Percentiles rank a stretch among this genome's conserved stretches.
These are phyloP conservation scores for Ormosia emarginata DNA, from an alignment of 306 rosid species.

Conservation along the genomic window DNA sequence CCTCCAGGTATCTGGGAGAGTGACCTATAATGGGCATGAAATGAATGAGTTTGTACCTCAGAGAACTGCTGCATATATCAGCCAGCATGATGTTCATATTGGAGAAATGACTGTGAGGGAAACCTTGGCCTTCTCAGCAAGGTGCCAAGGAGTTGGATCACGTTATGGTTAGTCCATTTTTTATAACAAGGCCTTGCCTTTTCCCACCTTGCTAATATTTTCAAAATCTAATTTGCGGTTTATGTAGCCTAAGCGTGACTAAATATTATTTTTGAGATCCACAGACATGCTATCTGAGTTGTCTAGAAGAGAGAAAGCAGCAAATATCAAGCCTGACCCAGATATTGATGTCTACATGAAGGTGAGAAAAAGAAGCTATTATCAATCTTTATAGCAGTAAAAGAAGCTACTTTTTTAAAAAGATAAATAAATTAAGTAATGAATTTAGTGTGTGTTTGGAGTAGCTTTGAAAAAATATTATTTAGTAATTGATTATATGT, in stretches of 20 bases:
- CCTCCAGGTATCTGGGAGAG: slow-evolving; percentile 37
- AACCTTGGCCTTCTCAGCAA: slow-evolving; percentile 53
- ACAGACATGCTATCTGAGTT: slow-evolving; percentile 49
- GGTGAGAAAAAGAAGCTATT: slow-evolving; percentile 11
- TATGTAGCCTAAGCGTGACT: not conserved
- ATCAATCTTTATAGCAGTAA: not conserved
- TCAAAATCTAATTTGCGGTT: not conserved
- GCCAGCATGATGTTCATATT: slow-evolving; percentile 51
- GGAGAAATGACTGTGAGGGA: slow-evolving; percentile 59
- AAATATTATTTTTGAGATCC: not conserved
- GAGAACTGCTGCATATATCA: slow-evolving; percentile 48
- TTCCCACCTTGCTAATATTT: not conserved
- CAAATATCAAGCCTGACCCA: slow-evolving; percentile 58
- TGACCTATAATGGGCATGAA: slow-evolving; percentile 49
- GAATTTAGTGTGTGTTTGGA: too few species aligned
- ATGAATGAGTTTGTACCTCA: slow-evolving; percentile 49
- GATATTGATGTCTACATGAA: slow-evolving; percentile 73
- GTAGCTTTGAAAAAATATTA: too few species aligned
- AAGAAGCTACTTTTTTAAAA: too few species aligned
- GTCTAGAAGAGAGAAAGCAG: slow-evolving; percentile 56
- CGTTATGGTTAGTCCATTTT: slow-evolving; percentile 43
- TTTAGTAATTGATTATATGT: too few species aligned
- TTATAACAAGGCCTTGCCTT: not conserved
- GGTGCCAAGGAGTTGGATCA: slow-evolving; percentile 64
- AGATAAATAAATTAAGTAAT: too few species aligned